Percentiles rank a stretch among this genome's conserved stretches.
Conservation (phyloP, 2,329 filamentous ascomycete genomes). For the Monosporascus sp. region DNA sequence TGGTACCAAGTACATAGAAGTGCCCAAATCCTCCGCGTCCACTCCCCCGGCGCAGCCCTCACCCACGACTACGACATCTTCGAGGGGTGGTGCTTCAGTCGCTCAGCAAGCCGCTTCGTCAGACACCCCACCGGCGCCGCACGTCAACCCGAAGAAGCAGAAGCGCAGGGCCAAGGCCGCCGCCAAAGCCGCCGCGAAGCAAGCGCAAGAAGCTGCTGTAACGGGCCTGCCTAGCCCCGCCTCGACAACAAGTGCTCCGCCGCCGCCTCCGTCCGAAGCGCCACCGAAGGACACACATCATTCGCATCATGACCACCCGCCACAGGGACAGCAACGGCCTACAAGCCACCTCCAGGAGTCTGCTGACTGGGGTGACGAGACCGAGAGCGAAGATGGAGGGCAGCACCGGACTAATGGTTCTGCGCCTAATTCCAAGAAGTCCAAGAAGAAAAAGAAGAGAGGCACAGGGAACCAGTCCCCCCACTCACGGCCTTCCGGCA, state of each 20-base stretch:
- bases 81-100: conserved; percentile 29
- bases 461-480: conserved; percentile 17
- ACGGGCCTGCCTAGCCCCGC: conserved; percentile 39
- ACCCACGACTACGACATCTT: conserved; percentile 38
- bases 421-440: conserved; percentile 49
- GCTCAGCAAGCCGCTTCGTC: conserved; percentile 16
- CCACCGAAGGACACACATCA: conserved; percentile 12
- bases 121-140: conserved; percentile 32
- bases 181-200: conserved; percentile 56
- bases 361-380: conserved; percentile 48
- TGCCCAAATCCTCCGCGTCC: conserved; percentile 49
- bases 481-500: conserved; percentile 30
- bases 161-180: conserved; percentile 86
- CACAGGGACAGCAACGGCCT: conserved; percentile 4
- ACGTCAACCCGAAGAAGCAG: conserved; percentile 89
- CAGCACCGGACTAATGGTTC: conserved; percentile 33
- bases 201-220: conserved; percentile 32
- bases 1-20: conserved; percentile 63
- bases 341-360: conserved; percentile 32
- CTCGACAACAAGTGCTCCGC: conserved; percentile 21
- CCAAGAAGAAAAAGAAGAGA: conserved; percentile 63
- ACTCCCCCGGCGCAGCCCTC: conserved; percentile 51
- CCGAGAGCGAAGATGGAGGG: conserved; percentile 53
- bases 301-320: conserved; percentile 5
- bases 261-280: conserved; percentile 11